phyloP scores from a whole-genome alignment of 83 land plant genomes.

The Larix sibirica region DNA sequence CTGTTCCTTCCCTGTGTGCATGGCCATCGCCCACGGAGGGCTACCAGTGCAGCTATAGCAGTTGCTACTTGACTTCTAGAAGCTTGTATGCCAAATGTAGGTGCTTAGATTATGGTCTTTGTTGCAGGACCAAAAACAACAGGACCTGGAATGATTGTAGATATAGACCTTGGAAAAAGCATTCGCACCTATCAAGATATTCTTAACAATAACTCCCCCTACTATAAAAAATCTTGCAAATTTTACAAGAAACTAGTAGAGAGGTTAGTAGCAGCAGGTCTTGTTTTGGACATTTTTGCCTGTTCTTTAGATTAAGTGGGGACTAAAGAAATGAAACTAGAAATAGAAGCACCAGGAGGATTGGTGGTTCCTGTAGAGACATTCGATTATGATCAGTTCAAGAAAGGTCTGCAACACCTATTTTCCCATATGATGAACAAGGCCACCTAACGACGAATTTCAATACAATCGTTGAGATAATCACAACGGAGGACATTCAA shows the following conservation, averaged over 20 bases:
- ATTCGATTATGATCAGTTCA: constrained; percentile 86
- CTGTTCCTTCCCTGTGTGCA: constrained; percentile 28
- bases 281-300: constrained; percentile 90
- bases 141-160: constrained; percentile 91
- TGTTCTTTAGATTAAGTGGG: constrained; percentile 98
- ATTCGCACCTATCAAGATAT: constrained; percentile 90
- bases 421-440: constrained; percentile 60
- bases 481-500: constrained; percentile 79
- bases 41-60: constrained; percentile 89
- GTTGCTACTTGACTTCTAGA: constrained; percentile 81
- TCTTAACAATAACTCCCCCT: constrained; percentile 58
- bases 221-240: constrained; percentile 55
- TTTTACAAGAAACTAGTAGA: constrained; percentile 66
- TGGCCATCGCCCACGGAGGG: constrained; percentile 73
- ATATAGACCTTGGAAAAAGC: constrained; percentile 57
- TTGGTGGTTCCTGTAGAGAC: constrained; percentile 84
- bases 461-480: constrained; percentile 77
- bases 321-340: constrained; percentile 66
- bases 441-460: constrained; percentile 86
- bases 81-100: constrained; percentile 59
- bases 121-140: constrained; percentile 90
- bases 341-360: constrained; percentile 88
- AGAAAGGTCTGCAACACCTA: constrained; percentile 66
- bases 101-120: constrained; percentile 92
- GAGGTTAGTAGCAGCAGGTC: constrained; percentile 53